These are phyloP conservation scores for Neckera pumila DNA, from an alignment of 225 moss, liverwort and hornwort genomes.

Conservation along the genomic window DNA sequence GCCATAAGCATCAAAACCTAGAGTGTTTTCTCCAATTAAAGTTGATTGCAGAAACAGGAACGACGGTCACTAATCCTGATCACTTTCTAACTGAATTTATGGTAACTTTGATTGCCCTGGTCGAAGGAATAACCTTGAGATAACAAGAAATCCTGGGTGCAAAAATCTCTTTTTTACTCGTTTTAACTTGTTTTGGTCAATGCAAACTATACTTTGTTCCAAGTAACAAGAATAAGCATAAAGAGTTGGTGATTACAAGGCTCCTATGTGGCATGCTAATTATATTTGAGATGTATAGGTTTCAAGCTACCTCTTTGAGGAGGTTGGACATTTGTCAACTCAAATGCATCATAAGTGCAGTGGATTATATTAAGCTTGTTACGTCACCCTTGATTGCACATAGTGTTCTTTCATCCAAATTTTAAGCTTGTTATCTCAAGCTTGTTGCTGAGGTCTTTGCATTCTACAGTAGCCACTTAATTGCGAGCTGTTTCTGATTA, in stretches of 20 bases:
- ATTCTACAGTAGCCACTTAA: background rate
- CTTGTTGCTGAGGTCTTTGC: background rate
- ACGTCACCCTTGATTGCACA: background rate
- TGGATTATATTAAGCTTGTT: background rate
- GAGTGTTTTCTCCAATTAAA: background rate
- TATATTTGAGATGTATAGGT: background rate
- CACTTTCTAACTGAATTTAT: background rate
- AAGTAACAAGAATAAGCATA: background rate
- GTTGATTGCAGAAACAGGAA: background rate
- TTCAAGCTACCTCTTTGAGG: background rate
- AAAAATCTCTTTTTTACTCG: background rate
- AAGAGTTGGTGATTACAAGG: no score
- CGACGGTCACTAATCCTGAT: background rate
- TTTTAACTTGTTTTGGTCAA: background rate
- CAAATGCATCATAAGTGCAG: background rate
- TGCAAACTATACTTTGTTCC: background rate
- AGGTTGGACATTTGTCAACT: background rate
- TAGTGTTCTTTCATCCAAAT: background rate
- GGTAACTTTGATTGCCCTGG: background rate
- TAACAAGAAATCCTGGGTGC: background rate
- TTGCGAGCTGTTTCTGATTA: background rate
- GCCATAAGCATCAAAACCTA: constrained; percentile 86
- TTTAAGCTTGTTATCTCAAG: background rate
- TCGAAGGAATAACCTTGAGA: background rate
- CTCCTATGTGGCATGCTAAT: background rate